These are phyloP conservation scores for Tagetes patula DNA, from an alignment of 129 eudicot genomes.

Conservation along the genomic window DNA sequence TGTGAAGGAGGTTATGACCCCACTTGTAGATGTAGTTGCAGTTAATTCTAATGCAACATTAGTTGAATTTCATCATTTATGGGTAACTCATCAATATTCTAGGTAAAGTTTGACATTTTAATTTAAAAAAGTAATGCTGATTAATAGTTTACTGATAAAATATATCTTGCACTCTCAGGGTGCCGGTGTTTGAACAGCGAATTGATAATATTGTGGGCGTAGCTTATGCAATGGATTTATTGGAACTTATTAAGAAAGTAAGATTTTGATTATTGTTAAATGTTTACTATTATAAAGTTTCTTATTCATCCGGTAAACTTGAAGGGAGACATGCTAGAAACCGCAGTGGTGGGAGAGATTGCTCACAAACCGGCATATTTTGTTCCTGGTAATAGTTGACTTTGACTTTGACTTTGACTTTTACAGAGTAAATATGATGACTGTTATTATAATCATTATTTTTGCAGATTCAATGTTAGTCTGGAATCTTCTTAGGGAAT, in stretches of 20 bases:
- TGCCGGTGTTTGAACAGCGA: constrained; percentile 75
- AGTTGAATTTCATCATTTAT: constrained; percentile 61
- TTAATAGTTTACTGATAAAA: not conserved
- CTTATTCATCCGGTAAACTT: constrained; percentile 26
- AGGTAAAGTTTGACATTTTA: constrained; percentile 36
- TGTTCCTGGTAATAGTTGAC: constrained; percentile 58
- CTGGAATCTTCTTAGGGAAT: constrained; percentile 72
- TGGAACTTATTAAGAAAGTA: constrained; percentile 61
- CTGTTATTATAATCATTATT: not conserved
- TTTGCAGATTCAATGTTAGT: constrained; percentile 72
- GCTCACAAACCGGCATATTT: constrained; percentile 82
- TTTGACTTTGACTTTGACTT: constrained; percentile 12
- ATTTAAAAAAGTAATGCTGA: not conserved
- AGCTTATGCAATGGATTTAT: constrained; percentile 77
- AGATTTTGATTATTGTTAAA: constrained; percentile 15
- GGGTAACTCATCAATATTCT: constrained; percentile 78
- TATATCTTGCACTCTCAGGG: constrained; percentile 39
- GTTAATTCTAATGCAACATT: constrained; percentile 58
- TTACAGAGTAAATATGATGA: not conserved
- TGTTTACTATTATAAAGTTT: not conserved
- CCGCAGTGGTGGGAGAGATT: constrained; percentile 54
- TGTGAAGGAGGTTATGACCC: constrained; percentile 80
- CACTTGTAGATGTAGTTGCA: constrained; percentile 76
- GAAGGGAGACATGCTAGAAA: constrained; percentile 61
- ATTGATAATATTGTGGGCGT: constrained; percentile 73